These are phyloP conservation scores for Sphagnum magellanicum DNA, from an alignment of 228 moss, liverwort and hornwort species.

Conservation along the genomic window DNA sequence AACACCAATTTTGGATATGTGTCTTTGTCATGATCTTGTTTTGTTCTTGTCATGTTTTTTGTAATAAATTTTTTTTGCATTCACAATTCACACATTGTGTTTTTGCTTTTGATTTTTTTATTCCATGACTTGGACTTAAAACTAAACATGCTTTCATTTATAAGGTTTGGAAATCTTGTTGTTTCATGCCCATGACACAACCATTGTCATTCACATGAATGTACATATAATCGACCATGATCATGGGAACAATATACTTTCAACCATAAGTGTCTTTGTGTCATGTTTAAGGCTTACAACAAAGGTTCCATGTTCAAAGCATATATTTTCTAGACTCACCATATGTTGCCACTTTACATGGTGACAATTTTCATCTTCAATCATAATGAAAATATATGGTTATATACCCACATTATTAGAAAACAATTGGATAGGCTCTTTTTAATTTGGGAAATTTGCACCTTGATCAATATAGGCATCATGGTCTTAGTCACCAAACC, in stretches of 20 bases:
- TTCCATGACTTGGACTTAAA: too few relatives aligned
- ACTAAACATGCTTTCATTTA: too few relatives aligned
- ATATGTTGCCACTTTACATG: constrained; percentile 8
- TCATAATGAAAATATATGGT: not conserved
- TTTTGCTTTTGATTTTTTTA: too few relatives aligned
- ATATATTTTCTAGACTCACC: constrained; percentile 9
- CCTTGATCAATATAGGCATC: not conserved
- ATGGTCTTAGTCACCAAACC: not conserved
- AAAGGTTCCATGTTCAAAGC: not conserved
- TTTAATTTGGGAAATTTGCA: constrained; percentile 2
- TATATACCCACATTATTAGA: not conserved
- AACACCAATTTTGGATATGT: too few relatives aligned
- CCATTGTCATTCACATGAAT: not conserved
- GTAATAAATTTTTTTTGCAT: too few relatives aligned
- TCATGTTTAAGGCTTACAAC: not conserved
- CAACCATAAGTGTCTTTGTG: not conserved
- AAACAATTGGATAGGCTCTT: not conserved
- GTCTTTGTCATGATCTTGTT: too few relatives aligned
- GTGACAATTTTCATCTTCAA: not conserved
- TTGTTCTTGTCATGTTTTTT: too few relatives aligned
- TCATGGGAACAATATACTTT: not conserved
- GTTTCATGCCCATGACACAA: too few relatives aligned
- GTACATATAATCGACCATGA: too few relatives aligned
- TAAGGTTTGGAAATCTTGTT: too few relatives aligned
- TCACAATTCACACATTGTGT: too few relatives aligned